phyloP scores from a whole-genome alignment of 495 filamentous ascomycete species.

The Daldinia grandis region DNA sequence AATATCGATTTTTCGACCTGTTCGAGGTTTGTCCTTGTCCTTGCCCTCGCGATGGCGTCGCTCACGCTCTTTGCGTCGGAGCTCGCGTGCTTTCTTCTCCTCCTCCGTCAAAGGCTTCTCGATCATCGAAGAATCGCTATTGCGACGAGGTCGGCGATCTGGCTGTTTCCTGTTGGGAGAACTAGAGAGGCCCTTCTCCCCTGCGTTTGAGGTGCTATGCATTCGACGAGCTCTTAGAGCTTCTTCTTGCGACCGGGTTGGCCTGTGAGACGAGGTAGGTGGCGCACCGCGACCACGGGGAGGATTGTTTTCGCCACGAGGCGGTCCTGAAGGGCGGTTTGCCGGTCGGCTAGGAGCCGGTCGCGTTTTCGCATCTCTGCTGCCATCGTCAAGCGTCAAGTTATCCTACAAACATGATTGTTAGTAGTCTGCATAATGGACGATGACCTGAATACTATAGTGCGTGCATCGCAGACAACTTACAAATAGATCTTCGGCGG shows the following conservation, averaged over 20 bases:
- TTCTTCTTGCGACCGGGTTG: constrained; percentile 70
- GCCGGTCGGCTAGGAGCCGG: constrained; percentile 45
- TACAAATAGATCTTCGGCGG: constrained; percentile 91
- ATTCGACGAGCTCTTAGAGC: constrained; percentile 56
- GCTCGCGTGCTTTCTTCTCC: constrained; percentile 77
- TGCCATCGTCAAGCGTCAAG: constrained; percentile 58
- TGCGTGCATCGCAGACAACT: constrained; percentile 48
- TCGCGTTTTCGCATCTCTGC: constrained; percentile 38
- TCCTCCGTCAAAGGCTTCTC: constrained; percentile 77
- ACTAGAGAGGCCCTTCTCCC: constrained; percentile 45
- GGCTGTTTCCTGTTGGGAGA: constrained; percentile 49
- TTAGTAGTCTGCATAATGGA: constrained; percentile 10
- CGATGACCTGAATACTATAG: not conserved
- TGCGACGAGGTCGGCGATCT: constrained; percentile 74
- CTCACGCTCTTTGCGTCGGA: constrained; percentile 74
- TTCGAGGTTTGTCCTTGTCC: constrained; percentile 63
- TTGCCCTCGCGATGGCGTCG: constrained; percentile 67
- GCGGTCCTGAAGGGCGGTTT: constrained; percentile 52
- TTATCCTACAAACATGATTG: constrained; percentile 51
- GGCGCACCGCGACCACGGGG: constrained; percentile 52
- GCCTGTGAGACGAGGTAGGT: constrained; percentile 62
- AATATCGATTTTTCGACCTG: constrained; percentile 78
- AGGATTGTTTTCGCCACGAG: constrained; percentile 62
- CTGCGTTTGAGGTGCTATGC: constrained; percentile 47
- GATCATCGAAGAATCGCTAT: constrained; percentile 92